phyloP scores from a whole-genome alignment of 495 filamentous ascomycete species.

The Penicillium maclennaniae region DNA sequence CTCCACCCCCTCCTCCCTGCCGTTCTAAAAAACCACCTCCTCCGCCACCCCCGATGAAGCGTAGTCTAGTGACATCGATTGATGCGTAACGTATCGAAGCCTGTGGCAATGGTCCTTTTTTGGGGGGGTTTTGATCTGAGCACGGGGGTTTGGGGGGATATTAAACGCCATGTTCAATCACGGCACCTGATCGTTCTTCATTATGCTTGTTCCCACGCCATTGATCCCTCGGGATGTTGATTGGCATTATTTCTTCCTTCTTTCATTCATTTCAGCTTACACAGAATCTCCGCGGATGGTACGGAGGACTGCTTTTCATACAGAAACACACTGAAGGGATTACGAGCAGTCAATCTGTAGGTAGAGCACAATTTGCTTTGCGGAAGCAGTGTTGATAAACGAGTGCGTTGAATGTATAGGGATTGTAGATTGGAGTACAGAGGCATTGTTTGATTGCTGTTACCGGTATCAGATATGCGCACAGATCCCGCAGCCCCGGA shows the following conservation, averaged over 20 bases:
- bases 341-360: neutral
- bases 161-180: neutral
- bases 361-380: neutral
- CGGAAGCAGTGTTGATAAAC: neutral
- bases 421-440: neutral
- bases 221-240: neutral
- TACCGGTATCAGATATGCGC: neutral
- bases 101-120: neutral
- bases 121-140: slow-evolving; percentile 5
- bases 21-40: slow-evolving; percentile 74
- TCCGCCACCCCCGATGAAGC: slow-evolving; percentile 49
- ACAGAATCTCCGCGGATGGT: neutral
- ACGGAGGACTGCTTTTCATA: neutral
- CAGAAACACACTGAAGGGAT: neutral
- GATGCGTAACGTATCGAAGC: slow-evolving; percentile 17
- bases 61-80: slow-evolving; percentile 33
- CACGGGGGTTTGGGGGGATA: slow-evolving; percentile 16
- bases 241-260: slow-evolving; percentile 3
- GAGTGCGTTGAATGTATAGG: neutral
- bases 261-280: neutral
- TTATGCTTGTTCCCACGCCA: neutral
- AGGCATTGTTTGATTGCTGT: neutral
- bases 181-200: neutral
- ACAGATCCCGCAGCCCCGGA: neutral
- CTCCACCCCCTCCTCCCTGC: slow-evolving; percentile 80